These are phyloP conservation scores for Microcyclospora pomicola DNA, from an alignment of 2,329 filamentous ascomycete genomes.

Conservation along the genomic window DNA sequence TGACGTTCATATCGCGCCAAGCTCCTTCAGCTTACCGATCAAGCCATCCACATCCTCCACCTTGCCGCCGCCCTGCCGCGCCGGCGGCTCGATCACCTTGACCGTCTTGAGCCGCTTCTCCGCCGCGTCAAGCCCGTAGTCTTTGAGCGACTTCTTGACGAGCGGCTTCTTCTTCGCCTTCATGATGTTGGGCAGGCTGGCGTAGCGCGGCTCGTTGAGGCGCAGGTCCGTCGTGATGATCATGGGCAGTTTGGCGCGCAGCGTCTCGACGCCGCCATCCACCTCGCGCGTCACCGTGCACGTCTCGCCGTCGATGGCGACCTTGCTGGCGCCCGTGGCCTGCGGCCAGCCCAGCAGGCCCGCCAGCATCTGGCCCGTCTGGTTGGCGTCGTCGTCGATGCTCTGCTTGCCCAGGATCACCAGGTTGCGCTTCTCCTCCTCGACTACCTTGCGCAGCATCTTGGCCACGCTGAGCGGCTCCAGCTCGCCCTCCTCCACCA, in stretches of 20 bases:
- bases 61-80: slow-evolving; percentile 86
- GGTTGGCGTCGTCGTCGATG: slow-evolving; percentile 88
- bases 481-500: slow-evolving; percentile 55
- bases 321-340: slow-evolving; percentile 81
- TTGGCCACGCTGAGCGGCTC: slow-evolving; percentile 92
- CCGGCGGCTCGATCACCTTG: slow-evolving; percentile 77
- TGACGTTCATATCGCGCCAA: slow-evolving; percentile 61
- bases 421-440: slow-evolving; percentile 76
- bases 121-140: slow-evolving; percentile 59
- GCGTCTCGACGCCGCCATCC: slow-evolving; percentile 85
- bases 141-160: slow-evolving; percentile 76
- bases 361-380: slow-evolving; percentile 97
- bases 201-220: slow-evolving; percentile 89
- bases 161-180: slow-evolving; percentile 99
- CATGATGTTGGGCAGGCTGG: slow-evolving; percentile 96
- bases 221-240: slow-evolving; percentile 89
- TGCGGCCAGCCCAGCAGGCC: slow-evolving; percentile 85
- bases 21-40: slow-evolving; percentile 84
- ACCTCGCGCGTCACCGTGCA: slow-evolving; percentile 82
- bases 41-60: slow-evolving; percentile 96
- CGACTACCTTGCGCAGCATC: slow-evolving; percentile 62
- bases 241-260: slow-evolving; percentile 75
- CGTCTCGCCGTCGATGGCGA: slow-evolving; percentile 57
- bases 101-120: slow-evolving; percentile 71
- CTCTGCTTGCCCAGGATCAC: slow-evolving; percentile 95